phyloP scores from a whole-genome alignment of 108 stramenopile species.

The Aurantiochytrium sp. region DNA sequence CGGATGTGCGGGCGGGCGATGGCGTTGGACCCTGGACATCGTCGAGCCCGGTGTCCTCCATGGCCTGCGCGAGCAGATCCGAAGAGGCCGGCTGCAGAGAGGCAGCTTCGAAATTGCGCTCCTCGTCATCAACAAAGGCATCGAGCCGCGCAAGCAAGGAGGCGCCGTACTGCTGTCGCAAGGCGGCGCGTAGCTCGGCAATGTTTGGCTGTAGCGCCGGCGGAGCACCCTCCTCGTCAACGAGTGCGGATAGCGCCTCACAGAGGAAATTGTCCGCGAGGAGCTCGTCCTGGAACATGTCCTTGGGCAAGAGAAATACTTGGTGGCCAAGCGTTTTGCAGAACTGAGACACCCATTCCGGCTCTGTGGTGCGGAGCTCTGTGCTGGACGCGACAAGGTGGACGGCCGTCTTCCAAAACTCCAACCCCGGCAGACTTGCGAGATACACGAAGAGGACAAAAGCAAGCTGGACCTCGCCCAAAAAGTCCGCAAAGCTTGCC shows the following conservation, averaged over 20 bases:
- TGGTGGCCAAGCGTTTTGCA: not conserved
- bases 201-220: not conserved
- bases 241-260: not conserved
- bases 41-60: not conserved
- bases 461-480: constrained; percentile 18
- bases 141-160: not conserved
- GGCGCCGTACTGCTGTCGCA: not conserved
- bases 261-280: not conserved
- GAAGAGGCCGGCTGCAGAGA: not conserved
- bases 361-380: not conserved
- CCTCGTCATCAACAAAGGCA: not conserved
- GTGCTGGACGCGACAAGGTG: not conserved
- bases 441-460: not conserved
- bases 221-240: not conserved
- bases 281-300: not conserved
- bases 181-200: not conserved
- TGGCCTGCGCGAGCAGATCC: not conserved
- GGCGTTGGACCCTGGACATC: not conserved
- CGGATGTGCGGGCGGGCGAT: not conserved
- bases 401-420: constrained; percentile 10
- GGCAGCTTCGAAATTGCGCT: not conserved
- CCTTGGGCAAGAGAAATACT: not conserved
- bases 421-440: not conserved
- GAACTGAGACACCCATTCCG: not conserved
- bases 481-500: not conserved